Percentiles rank a stretch among this genome's conserved stretches.
Conservation (phyloP, 2,329 filamentous ascomycete species). For the Bipolaris sorokiniana region DNA sequence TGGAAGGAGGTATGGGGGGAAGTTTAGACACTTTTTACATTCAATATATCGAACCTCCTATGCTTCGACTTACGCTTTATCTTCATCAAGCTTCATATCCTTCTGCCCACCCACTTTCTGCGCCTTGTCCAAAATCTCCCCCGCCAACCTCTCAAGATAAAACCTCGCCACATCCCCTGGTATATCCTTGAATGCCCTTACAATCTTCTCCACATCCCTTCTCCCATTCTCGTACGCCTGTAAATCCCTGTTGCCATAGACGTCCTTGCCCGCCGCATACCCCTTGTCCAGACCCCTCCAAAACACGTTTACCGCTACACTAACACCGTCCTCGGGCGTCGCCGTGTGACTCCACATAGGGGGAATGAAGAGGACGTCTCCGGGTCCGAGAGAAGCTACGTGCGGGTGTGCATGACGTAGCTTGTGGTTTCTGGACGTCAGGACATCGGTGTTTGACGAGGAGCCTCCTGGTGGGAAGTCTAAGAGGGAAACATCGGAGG, state of each 20-base stretch:
- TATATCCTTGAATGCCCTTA: conserved; percentile 67
- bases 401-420: conserved; percentile 62
- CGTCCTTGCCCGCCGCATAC: conserved; percentile 77
- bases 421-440: conserved; percentile 48
- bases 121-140: conserved; percentile 63
- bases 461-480: conserved; percentile 78
- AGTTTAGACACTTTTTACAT: neutral
- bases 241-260: conserved; percentile 87
- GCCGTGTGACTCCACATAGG: conserved; percentile 83
- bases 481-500: conserved; percentile 72
- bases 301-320: conserved; percentile 88
- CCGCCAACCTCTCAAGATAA: conserved; percentile 74
- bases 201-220: conserved; percentile 71
- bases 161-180: conserved; percentile 73
- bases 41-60: neutral
- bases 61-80: neutral
- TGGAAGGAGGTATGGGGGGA: conserved; percentile 65
- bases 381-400: conserved; percentile 69
- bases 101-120: conserved; percentile 26
- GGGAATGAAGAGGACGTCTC: conserved; percentile 81
- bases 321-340: conserved; percentile 61
- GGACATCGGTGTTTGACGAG: conserved; percentile 78
- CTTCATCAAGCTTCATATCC: neutral
- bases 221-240: conserved; percentile 83
- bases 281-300: conserved; percentile 72